A percentile compares a stretch with the other conserved stretches of the same genome.
phyloP scores from a whole-genome alignment of 1,139 yeast species.

The Kodamaea fungicola region DNA sequence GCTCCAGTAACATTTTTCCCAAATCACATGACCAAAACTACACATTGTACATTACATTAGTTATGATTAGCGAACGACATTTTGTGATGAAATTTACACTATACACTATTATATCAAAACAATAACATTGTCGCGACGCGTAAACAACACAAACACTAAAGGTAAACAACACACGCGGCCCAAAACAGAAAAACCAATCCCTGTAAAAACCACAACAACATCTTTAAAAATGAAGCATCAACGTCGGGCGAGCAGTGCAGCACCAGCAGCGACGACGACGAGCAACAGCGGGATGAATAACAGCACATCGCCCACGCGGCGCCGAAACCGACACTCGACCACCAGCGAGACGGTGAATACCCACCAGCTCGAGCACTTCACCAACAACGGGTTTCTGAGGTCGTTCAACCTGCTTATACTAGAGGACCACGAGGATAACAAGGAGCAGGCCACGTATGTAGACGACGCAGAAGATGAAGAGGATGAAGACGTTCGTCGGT shows the following conservation, averaged over 20 bases:
- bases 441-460: conserved; percentile 18
- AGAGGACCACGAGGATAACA: conserved; percentile 35
- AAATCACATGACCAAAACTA: neutral
- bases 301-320: neutral
- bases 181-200: conserved; percentile 1
- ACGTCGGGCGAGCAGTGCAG: neutral
- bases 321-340: neutral
- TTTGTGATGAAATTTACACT: no score
- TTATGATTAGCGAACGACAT: no score
- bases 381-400: conserved; percentile 41
- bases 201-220: conserved; percentile 1
- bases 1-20: conserved; percentile 6
- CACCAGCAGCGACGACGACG: conserved; percentile 2
- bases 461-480: neutral
- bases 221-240: neutral
- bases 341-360: conserved; percentile 1
- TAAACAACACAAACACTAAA: conserved; percentile 1
- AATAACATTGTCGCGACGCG: neutral
- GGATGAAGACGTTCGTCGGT: conserved; percentile 1
- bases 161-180: conserved; percentile 2
- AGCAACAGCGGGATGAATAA: conserved; percentile 1
- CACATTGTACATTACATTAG: no score
- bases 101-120: no score
- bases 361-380: conserved; percentile 30
- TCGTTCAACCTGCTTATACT: conserved; percentile 45